phyloP scores from a whole-genome alignment of 2,329 filamentous ascomycete genomes.

The Paraphaeosphaeria minitans region DNA sequence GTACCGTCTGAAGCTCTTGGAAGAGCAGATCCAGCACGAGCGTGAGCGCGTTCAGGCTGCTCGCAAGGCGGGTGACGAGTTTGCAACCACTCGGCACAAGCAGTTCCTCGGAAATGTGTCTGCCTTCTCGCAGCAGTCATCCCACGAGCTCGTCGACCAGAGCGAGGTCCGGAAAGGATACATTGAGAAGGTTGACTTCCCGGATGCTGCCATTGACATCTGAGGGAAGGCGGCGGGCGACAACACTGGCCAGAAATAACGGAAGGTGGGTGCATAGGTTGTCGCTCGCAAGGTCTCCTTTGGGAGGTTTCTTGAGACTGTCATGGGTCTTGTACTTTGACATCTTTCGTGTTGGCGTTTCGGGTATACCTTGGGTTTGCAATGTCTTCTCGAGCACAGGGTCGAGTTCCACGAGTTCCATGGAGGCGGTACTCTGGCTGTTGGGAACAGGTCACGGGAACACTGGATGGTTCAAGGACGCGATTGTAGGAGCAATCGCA shows the following conservation, averaged over 20 bases:
- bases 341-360: not conserved
- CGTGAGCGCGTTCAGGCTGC: slow-evolving; percentile 46
- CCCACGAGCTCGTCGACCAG: slow-evolving; percentile 42
- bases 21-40: slow-evolving; percentile 60
- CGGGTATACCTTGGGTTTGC: not conserved
- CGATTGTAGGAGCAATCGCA: not conserved
- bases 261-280: not conserved
- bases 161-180: slow-evolving; percentile 34
- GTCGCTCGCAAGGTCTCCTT: not conserved
- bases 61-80: slow-evolving; percentile 35
- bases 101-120: slow-evolving; percentile 41
- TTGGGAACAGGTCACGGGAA: not conserved
- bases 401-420: no score
- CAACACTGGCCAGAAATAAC: not conserved
- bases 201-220: slow-evolving; percentile 30
- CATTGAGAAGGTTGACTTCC: slow-evolving; percentile 34
- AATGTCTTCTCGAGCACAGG: not conserved
- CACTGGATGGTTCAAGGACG: not conserved
- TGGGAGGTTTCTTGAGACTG: no score
- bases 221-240: not conserved
- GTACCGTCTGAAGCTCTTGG: slow-evolving; percentile 67
- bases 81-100: slow-evolving; percentile 43
- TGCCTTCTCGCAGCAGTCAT: slow-evolving; percentile 41
- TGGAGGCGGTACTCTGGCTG: not conserved
- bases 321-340: no score